These are phyloP conservation scores for Alloteropsis semialata DNA, from an alignment of 176 grass and related monocot species.

Conservation along the genomic window DNA sequence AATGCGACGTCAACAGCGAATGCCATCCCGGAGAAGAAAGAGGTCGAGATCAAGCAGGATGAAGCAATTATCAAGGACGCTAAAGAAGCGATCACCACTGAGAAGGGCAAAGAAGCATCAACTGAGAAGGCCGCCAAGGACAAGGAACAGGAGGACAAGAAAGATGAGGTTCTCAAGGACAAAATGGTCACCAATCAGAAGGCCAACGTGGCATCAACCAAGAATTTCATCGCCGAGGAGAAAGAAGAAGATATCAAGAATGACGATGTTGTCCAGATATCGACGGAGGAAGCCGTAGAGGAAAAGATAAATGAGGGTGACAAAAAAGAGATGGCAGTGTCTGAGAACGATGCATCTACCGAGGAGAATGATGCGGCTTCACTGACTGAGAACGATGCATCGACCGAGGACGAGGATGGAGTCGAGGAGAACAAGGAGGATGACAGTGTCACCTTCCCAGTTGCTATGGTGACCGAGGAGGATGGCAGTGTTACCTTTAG, in stretches of 20 bases:
- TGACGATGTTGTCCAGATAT: neutral
- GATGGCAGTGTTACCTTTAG: constrained; percentile 17
- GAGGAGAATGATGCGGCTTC: constrained; percentile 14
- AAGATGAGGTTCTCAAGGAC: constrained; percentile 23
- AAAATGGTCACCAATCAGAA: neutral
- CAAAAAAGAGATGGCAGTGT: neutral
- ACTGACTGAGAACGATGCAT: constrained; percentile 19
- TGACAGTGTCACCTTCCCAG: neutral
- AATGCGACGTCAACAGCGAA: neutral
- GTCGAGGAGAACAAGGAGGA: constrained; percentile 36
- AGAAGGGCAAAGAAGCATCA: constrained; percentile 16
- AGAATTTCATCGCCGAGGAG: neutral
- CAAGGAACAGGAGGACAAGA: constrained; percentile 14
- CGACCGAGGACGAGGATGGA: neutral
- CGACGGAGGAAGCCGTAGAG: neutral
- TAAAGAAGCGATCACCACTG: neutral
- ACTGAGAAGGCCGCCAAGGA: neutral
- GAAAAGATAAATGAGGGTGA: neutral
- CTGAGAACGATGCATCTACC: neutral
- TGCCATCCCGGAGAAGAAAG: constrained; percentile 16
- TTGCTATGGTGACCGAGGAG: neutral
- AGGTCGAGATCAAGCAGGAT: constrained; percentile 14
- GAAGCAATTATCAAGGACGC: neutral
- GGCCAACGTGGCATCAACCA: neutral
- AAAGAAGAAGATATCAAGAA: constrained; percentile 13